Evolutionary conservation across 2,329 filamentous ascomycete species (phyloP), one percentile per base, ranked within the genome.

Genomic region (Colletotrichum orchidophilum): DNA sequence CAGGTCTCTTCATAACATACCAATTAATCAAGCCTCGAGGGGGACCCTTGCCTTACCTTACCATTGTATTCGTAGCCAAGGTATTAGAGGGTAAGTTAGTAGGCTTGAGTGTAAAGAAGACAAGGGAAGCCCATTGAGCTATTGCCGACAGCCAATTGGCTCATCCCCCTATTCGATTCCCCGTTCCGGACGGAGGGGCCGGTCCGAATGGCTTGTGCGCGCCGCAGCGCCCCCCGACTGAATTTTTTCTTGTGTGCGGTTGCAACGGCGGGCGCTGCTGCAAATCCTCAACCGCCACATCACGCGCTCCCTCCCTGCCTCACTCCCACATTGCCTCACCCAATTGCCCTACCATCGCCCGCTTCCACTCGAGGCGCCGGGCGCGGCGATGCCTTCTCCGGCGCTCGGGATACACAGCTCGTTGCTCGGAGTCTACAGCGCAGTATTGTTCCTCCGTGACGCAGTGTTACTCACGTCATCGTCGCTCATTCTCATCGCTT

Each of bases 231-330:
- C 52, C 65, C 52, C 26, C 46, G n/a, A 31, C 50, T 29, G 29
- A 35, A 26, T 27, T 63, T 68, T 68, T 53, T 50, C 42, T 52
- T 6, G n/a, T 62, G 29, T 52, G 58, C 39, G n/a, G n/a, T n/a
- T n/a, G n/a, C n/a, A n/a, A n/a, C n/a, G 39, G 39, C 18, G 39
- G 39, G 9, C 59, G 46, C 50, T 31, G 58, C 63, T 59, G 64
- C 64, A 35, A 66, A 71, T 57, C 46, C 55, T 26, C 64, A 68
- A 50, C 68, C 64, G 68, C 68, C 64, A 68, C 69, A 71, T 68
- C 53, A 71, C 69, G 58, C 57, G 61, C 39, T 33, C 31, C 27
- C 11, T 27, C 21, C 24, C 29, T 63, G 6, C 29, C 27, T 27
- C 35, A 29, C 55, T 54, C 31, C 35, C 42, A 62, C n/a, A 54